Base-by-base conservation (phyloP, 208 protist species). In the Naegleria fowleri region DNA sequence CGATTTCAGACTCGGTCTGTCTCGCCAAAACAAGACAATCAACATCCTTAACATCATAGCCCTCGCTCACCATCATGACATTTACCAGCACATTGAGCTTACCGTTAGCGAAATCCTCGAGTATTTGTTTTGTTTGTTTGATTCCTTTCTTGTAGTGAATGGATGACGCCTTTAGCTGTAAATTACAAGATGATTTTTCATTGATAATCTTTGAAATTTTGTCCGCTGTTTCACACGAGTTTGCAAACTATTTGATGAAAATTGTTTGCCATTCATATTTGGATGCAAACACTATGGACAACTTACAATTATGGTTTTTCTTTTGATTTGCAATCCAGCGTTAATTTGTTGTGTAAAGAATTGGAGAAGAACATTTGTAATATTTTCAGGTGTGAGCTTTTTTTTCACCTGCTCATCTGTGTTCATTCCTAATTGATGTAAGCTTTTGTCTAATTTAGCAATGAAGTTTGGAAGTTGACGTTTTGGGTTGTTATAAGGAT, bases 61-160 rank as follows among this genome's bases (percentile, higher is more conserved):
- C 91, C 36, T 92, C 91, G n/a, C 92, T 86, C 0, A 92, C 39
- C 86, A 92, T 91, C 90, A 90, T 84, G 9, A 92, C 91, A 51
- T 90, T 84, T 19, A 83, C 51, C 86, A 86, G 4, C 13, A 92
- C 39, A 36, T 39, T 86, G 22, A 92, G 15, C 36, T 88, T 39
- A 19, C 58, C 90, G 59, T 22, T 25, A 0, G 36, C 0, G n/a
- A 76, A 67, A 13, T 83, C 43, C 43, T 86, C 48, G 2, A 85
- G 25, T 83, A 76, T 58, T 38, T 52, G 22, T 6, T 88, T 39
- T 38, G 9, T 58, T 39, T 58, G 33, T 38, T 88, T 88, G 9
- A n/a, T 79, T 22, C 43, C 43, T 39, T 29, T 38, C 13, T 88
- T 88, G 33, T 88, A 88, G n/a, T 88, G 85, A 19, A 88, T 16